Percentiles rank a stretch among this genome's conserved stretches.
These are phyloP conservation scores for Dryadomyces sulphureus DNA, from an alignment of 2,329 filamentous ascomycete genomes.

Conservation along the genomic window DNA sequence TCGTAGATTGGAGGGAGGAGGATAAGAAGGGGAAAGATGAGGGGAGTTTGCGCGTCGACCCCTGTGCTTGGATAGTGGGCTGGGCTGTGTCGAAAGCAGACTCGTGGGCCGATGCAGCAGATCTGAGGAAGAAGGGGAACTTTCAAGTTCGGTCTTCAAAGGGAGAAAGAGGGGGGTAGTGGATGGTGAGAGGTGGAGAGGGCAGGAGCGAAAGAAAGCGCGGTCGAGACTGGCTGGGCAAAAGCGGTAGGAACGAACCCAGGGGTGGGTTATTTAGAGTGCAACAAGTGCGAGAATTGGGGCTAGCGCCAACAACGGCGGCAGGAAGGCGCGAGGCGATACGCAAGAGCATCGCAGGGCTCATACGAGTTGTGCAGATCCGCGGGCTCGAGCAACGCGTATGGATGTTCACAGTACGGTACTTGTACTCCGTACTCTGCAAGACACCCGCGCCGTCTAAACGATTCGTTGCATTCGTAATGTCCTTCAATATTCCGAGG, in stretches of 20 bases:
- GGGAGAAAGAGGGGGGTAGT: not conserved
- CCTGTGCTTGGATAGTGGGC: not conserved
- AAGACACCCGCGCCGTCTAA: too few relatives aligned
- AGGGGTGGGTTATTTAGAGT: not conserved
- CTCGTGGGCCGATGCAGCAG: too few relatives aligned
- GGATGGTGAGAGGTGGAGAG: not conserved
- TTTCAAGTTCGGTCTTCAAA: too few relatives aligned
- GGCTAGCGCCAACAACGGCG: not conserved
- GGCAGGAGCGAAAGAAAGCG: not conserved
- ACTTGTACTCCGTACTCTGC: too few relatives aligned
- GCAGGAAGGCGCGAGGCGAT: not conserved
- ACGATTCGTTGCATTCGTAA: too few relatives aligned
- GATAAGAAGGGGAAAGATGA: not conserved
- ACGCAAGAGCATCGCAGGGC: not conserved
- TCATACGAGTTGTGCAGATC: too few relatives aligned
- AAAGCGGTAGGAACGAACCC: not conserved
- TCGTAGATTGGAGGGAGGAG: too few relatives aligned
- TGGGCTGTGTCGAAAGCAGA: not conserved
- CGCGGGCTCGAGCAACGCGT: too few relatives aligned
- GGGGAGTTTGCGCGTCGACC: not conserved
- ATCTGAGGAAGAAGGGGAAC: too few relatives aligned
- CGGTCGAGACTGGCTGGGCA: not conserved
- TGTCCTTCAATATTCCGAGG: too few relatives aligned
- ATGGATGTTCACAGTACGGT: too few relatives aligned
- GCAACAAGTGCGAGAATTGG: not conserved